Percentiles rank a stretch among this genome's conserved stretches.
These are phyloP conservation scores for Microcyclospora pomicola DNA, from an alignment of 2,329 filamentous ascomycete species.

Conservation along the genomic window DNA sequence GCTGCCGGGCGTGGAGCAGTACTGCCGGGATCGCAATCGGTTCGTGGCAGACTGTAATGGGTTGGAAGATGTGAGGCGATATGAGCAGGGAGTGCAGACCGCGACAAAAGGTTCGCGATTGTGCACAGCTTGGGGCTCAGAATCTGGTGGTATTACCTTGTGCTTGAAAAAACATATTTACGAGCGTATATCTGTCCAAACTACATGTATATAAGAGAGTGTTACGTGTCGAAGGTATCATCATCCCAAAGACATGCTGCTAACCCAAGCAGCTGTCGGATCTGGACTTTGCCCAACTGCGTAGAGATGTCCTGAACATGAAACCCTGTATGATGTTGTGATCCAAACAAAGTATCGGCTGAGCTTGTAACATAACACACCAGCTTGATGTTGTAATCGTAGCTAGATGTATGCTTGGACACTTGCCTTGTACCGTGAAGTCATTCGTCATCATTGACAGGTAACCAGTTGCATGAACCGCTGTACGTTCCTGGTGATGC, in stretches of 20 bases:
- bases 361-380: constrained; percentile 1
- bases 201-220: too few relatives aligned
- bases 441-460: too few relatives aligned
- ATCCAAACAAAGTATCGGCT: constrained; percentile 3
- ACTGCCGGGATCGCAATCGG: constrained; percentile 9
- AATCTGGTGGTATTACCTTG: too few relatives aligned
- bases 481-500: not conserved
- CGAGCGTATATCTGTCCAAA: too few relatives aligned
- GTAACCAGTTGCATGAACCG: too few relatives aligned
- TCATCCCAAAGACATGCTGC: too few relatives aligned
- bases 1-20: constrained; percentile 14
- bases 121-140: too few relatives aligned
- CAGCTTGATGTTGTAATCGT: constrained; percentile 15
- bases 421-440: constrained; percentile 10
- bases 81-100: not conserved
- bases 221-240: too few relatives aligned
- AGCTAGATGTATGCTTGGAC: constrained; percentile 4
- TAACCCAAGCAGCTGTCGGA: too few relatives aligned
- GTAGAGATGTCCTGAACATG: not conserved
- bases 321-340: constrained; percentile 8
- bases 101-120: not conserved
- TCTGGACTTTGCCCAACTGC: too few relatives aligned
- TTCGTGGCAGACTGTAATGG: constrained; percentile 7
- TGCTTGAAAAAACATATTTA: too few relatives aligned
- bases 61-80: constrained; percentile 3